A percentile compares a stretch with the other conserved stretches of the same genome.
These are phyloP conservation scores for Tympanopsis confertula DNA, from an alignment of 2,329 filamentous ascomycete genomes.

Conservation along the genomic window DNA sequence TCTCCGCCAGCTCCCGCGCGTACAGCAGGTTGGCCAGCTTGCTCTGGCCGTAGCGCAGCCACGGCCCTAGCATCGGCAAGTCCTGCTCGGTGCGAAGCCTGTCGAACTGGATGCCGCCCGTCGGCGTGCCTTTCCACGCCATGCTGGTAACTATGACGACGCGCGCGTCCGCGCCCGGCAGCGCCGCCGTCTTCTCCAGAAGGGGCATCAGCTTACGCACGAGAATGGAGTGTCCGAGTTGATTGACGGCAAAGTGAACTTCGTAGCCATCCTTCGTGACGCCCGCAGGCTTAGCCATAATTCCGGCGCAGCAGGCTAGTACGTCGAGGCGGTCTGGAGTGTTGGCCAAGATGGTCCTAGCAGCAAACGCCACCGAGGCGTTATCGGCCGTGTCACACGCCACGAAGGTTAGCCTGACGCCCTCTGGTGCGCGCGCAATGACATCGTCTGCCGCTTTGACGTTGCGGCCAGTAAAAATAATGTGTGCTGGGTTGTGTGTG, in stretches of 20 bases:
- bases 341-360: conserved; percentile 22
- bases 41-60: conserved; percentile 34
- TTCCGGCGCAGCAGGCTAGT: not conserved
- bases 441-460: conserved; percentile 29
- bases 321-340: conserved; percentile 6
- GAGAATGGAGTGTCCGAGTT: not conserved
- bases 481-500: conserved; percentile 35
- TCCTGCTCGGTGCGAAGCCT: conserved; percentile 13
- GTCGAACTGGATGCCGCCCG: conserved; percentile 15
- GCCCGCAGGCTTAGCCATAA: not conserved
- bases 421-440: conserved; percentile 20
- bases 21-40: conserved; percentile 37
- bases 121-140: conserved; percentile 13
- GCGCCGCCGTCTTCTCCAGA: not conserved
- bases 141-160: not conserved
- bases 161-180: not conserved
- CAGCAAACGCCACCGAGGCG: conserved; percentile 29
- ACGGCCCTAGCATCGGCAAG: conserved; percentile 18
- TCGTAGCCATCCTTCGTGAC: not conserved
- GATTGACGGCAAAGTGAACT: not conserved
- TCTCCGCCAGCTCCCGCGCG: conserved; percentile 29
- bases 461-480: conserved; percentile 41
- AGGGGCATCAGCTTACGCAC: not conserved
- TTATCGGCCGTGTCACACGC: conserved; percentile 37
- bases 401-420: conserved; percentile 27